phyloP scores from a whole-genome alignment of 495 filamentous ascomycete genomes.

The Aspergillus saccharolyticus region DNA sequence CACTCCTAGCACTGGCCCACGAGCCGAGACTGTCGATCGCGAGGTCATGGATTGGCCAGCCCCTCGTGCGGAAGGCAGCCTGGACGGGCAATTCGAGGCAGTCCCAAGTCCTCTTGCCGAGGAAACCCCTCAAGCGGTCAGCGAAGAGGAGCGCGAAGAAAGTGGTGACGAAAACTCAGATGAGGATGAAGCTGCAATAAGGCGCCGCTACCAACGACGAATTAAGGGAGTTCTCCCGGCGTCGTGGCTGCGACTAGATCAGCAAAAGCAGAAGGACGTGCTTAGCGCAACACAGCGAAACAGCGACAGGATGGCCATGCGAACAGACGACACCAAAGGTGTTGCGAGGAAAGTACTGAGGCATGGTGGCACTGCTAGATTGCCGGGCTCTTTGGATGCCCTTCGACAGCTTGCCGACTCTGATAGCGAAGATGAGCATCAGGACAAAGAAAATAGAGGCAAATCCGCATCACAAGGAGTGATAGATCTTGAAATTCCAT shows the following conservation, averaged over 20 bases:
- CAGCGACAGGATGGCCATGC: conserved; percentile 14
- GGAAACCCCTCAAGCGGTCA: neutral
- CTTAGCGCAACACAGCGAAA: conserved; percentile 20
- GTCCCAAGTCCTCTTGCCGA: conserved; percentile 15
- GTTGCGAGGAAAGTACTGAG: conserved; percentile 40
- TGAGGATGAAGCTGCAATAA: conserved; percentile 28
- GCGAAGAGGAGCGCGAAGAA: conserved; percentile 3
- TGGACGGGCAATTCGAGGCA: conserved; percentile 16
- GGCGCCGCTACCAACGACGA: conserved; percentile 39
- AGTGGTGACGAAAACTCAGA: conserved; percentile 11
- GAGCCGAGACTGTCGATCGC: conserved; percentile 9
- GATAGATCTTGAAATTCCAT: conserved; percentile 20
- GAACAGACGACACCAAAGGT: conserved; percentile 33
- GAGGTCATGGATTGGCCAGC: conserved; percentile 9
- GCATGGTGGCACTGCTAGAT: conserved; percentile 16
- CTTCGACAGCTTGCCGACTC: conserved; percentile 45
- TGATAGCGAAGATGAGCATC: conserved; percentile 45
- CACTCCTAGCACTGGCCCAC: conserved; percentile 27
- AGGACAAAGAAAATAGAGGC: conserved; percentile 26
- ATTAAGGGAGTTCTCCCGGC: conserved; percentile 87
- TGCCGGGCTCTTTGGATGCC: conserved; percentile 18
- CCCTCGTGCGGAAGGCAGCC: conserved; percentile 18
- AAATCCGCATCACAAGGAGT: conserved; percentile 6
- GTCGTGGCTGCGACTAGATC: conserved; percentile 79
- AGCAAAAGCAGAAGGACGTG: conserved; percentile 36